Base-by-base conservation (phyloP, 2,329 filamentous ascomycete species). In the Aspergillus phoenicis region DNA sequence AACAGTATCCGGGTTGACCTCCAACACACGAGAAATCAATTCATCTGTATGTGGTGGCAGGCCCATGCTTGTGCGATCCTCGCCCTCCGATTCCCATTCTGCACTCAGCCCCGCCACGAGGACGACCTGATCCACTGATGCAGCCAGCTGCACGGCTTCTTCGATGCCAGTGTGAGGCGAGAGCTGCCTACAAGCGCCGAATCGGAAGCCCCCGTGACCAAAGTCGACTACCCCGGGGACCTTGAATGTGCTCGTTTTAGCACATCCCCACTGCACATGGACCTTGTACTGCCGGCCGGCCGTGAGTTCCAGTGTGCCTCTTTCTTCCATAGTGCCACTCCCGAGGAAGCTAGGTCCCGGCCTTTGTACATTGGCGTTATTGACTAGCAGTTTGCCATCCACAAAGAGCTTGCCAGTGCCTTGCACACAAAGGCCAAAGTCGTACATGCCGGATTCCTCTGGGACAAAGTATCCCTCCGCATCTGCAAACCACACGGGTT, bases 41-140 rank as follows among this genome's bases (percentile, higher is more conserved):
- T 79, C 78, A 69, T 86, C 82, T 53, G 79, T 80, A 63, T 71
- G 75, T 43, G 73, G 80, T 52, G 84, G 84, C 2, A 85, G 74
- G 61, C 82, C 77, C 84, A 62, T 62, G 39, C 15, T 22, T 2
- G 53, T 38, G 3, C 61, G 81, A 62, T 86, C 84, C 17, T 83
- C 81, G 17, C 89, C 89, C 78, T 92, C 90, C 0, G 87, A 87
- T 73, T 93, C 90, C 89, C 89, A 93, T 26, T 66, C 58, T 8
- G 66, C 76, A 61, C 69, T 78, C 43, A 75, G 71, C 2, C 91
- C 91, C 1, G 87, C 87, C 69, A 89, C 88, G 47, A 93, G 79
- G 63, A 94, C 82, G 47, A 92, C 90, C 69, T 92, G 88, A 62
- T 94, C 91, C 2, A 87, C 87, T 38, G 84, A 82, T 70, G 82